Base-by-base conservation (phyloP, 164 flowering plant species). In the Amborella trichopoda region DNA sequence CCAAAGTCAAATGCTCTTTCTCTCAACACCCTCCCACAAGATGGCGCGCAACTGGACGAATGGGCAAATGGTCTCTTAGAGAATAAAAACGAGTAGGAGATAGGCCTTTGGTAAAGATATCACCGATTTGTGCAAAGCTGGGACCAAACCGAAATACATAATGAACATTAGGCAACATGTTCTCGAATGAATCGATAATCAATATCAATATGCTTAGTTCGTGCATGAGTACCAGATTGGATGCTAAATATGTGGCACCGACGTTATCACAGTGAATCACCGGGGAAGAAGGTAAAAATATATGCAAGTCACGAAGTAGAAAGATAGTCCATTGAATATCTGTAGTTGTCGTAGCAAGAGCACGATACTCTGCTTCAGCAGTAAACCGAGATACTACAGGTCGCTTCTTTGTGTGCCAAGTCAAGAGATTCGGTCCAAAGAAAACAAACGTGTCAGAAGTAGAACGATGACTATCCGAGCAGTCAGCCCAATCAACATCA, bases 321-420 rank as follows among this genome's bases (percentile, higher is more conserved):
- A 24, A 18, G 4, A 8, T 4, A 10, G 26, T n/a, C 44, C 23
- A 50, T 3, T 23, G 6, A 13, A 26, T 8, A 9, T 50, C 33
- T 11, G 23, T 10, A 17, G 33, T 37, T 9, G 54, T 3, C 1
- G 32, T n/a, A 13, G 34, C 37, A 3, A 50, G 16, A 2, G 54
- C 33, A n/a, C 32, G 11, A 18, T 50, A 39, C 20, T 50, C 54
- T 11, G 22, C 54, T 26, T 50, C 23, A 5, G 45, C n/a, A 19
- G 23, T 50, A 2, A 33, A 50, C 8, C 44, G 32, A 21, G 54
- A 23, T 6, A 38, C 14, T 2, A 21, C 23, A 23, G 28, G 23
- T 25, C 39, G 54, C 28, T 50, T 50, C 23, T 50, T 50, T 22
- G 54, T 22, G 22, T 23, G 12, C 54, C 54, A 50, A 10, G 54